Percentiles rank a stretch among this genome's conserved stretches.
These are phyloP conservation scores for Verticillium alfalfae DNA, from an alignment of 2,329 filamentous ascomycete species.

Conservation along the genomic window DNA sequence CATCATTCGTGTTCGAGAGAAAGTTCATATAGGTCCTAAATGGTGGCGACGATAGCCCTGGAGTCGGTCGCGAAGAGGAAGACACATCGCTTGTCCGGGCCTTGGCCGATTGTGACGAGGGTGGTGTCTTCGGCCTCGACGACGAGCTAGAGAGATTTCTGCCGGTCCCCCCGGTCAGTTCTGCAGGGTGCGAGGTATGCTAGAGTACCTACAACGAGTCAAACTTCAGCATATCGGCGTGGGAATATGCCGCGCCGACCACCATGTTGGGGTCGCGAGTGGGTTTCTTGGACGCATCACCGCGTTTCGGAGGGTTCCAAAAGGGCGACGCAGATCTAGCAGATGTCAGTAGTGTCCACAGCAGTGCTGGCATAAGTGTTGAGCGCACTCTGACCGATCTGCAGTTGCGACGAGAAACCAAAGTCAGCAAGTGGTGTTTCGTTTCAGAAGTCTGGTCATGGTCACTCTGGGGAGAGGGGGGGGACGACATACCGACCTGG, in stretches of 20 bases:
- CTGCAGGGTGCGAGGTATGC: neutral
- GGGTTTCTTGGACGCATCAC: conserved; percentile 46
- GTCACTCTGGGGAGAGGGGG: neutral
- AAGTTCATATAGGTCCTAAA: conserved; percentile 76
- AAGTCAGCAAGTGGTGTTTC: conserved; percentile 2
- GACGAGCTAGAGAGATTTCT: conserved; percentile 55
- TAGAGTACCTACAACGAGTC: conserved; percentile 60
- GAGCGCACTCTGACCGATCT: conserved; percentile 61
- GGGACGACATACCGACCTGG: conserved; percentile 76
- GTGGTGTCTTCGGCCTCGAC: conserved; percentile 71
- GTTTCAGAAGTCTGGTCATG: neutral
- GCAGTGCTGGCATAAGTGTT: conserved; percentile 2
- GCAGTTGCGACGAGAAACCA: conserved; percentile 12
- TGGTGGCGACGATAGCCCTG: conserved; percentile 55
- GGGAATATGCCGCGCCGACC: conserved; percentile 91
- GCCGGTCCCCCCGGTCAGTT: conserved; percentile 7
- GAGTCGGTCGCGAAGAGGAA: conserved; percentile 44
- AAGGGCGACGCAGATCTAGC: conserved; percentile 81
- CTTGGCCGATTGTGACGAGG: conserved; percentile 51
- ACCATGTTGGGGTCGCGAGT: conserved; percentile 65
- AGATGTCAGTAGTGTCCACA: conserved; percentile 17
- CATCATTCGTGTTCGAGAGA: conserved; percentile 73
- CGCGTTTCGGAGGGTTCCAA: conserved; percentile 63
- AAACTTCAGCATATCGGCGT: conserved; percentile 89
- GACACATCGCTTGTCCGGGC: conserved; percentile 49